Evolutionary conservation across 75 land plant species (phyloP), one percentile per base, ranked within the genome.

Genomic region (Pseudotsuga menziesii): DNA sequence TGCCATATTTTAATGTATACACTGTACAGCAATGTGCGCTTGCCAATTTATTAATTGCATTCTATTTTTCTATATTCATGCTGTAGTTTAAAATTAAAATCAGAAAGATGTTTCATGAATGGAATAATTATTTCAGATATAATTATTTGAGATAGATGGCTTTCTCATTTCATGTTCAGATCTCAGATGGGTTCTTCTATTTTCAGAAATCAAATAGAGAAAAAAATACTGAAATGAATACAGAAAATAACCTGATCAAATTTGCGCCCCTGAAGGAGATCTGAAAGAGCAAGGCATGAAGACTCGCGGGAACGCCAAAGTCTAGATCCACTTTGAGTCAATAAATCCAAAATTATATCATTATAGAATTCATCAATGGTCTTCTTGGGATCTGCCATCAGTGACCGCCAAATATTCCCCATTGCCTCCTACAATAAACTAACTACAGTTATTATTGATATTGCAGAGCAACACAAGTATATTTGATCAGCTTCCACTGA

Each of bases 251-350:
- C 98, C 93, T 97, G 96, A 70, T 76, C 73, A 85, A 89, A 95
- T 82, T 84, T 89, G 3, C 99, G 93, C 27, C 99, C 99, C 76
- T 97, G 99, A 39, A 97, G 77, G 56, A 97, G 80, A 84, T 97
- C 99, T 76, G 98, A 88, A 81, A 97, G 87, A 74, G 99, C 99
- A 77, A 91, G 83, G 78, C 98, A 97, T 44, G 99, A 92, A 62
- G 98, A 89, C 82, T 97, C 98, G 57, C 99, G 92, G 22, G 94
- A 89, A 17, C 98, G 92, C 99, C 99, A 97, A 71, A 95, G 93
- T 77, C 98, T 88, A 62, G 99, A 97, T 48, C 99, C 98, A 79
- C 82, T 84, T 78, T 97, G 97, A 54, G 71, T 20, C 72, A 97
- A 72, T 17, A 97, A 77, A 85, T 97, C 99, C 41, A 91, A 94